Base-by-base conservation (phyloP, 495 filamentous ascomycete genomes). In the Aspergillus carlsbadensis region DNA sequence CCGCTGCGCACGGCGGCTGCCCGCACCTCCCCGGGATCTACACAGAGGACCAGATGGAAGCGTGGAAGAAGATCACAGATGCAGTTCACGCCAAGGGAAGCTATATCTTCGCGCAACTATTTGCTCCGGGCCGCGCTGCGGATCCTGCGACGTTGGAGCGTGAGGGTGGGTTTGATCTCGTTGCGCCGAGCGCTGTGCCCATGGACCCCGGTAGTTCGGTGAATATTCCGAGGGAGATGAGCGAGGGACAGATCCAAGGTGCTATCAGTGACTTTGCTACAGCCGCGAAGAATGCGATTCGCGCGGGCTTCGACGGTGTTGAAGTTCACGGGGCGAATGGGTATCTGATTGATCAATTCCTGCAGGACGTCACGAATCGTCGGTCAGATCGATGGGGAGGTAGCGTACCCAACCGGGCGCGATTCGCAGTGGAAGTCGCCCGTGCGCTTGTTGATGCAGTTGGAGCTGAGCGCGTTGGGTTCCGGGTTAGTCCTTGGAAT, bases 301-400 rank as follows among this genome's bases (percentile, higher is more conserved):
- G 65, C 22, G 88, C 87, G 7, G 89, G 88, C 5, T 91, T 90
- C 57, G 88, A 91, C 63, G 88, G 87, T 8, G 86, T 93, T 1
- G 89, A 93, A 71, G 73, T 90, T 34, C 87, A 91, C 64, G 84
- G 79, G 24, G 86, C 87, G 2, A 90, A 92, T 58, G 88, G 88
- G 7, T 91, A 89, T 56, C 71, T 92, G 24, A 67, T 89, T 31
- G 86, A 92, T 60, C 89, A 91, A 67, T 92, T 92, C 70, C 66
- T 75, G 5, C 85, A 87, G 61, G 80, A 84, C 56, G 71, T 61
- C 11, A 70, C 59, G 52, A 91, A 91, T 69, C 58, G 77, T 57
- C 78, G 87, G 5, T 83, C 76, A 10, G 88, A 91, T 67, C 34
- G 56, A 10, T 90, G 82, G 65, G 88, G 88, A 14, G 87, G 88